Evolutionary conservation across 768 basidiomycete genomes (phyloP), one percentile per base, ranked within the genome.

Genomic region (Trametes cingulata): DNA sequence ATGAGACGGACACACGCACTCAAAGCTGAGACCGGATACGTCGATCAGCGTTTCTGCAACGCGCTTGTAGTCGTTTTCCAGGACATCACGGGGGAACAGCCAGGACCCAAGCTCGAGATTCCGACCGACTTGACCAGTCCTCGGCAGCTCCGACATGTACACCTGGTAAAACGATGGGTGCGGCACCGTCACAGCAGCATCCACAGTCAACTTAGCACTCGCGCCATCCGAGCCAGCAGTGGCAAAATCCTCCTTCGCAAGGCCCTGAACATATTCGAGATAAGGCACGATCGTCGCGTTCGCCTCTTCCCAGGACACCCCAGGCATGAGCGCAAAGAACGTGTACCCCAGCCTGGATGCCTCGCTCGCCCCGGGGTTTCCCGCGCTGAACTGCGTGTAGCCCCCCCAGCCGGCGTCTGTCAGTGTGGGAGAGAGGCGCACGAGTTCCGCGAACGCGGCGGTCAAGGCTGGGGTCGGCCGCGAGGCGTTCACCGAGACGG

Each of bases 381-480:
- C 39, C 14, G 39, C 14, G 39, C 14, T 40, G 39, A 40, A 40
- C 14, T 22, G 48, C 0, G 60, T 68, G 46, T 76, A 80, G 2
- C 78, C 79, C n/a, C 76, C 76, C 80, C 79, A 82, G 1, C 77
- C 78, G 1, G 66, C 69, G 29, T 81, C 77, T 2, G 78, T 72
- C n/a, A 80, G 66, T 6, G 67, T 58, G 0, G 74, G 73, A 62
- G 51, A 77, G 78, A 0, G 17, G 35, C 39, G 41, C 3, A 55
- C 50, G 13, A 41, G 22, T 41, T 42, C 27, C 29, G 71, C 74
- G 17, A 72, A 59, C 0, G 51, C 58, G 13, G 46, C 4, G 22
- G 6, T 6, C 22, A 48, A n/a, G 3, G 59, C 15, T 1, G 58
- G 36, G 33, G 60, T 58, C 13, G 56, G 27, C 20, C 35, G 19